Base-by-base conservation (phyloP, 176 grass and related monocot genomes). In the Urochloa ruziziensis region DNA sequence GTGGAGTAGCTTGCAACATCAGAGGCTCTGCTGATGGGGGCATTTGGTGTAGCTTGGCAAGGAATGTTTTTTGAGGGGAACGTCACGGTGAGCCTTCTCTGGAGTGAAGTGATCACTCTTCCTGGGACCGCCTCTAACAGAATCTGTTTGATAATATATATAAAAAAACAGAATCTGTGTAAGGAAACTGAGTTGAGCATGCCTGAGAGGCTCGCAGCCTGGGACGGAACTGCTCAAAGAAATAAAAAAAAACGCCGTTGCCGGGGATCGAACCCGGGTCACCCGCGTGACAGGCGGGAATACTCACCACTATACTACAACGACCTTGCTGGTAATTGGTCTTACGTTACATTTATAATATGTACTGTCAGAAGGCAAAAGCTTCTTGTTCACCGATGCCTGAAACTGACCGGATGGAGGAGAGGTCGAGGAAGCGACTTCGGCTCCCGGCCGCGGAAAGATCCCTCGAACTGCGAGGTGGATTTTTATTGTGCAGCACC, bases 181-280 rank as follows among this genome's bases (percentile, higher is more conserved):
- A 19, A 29, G 12, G 17, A 64, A 18, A 64, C 30, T 64, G 62
- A 64, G 42, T 6, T 37, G 36, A 3, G 36, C 4, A 27, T n/a
- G n/a, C n/a, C n/a, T n/a, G n/a, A n/a, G n/a, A n/a, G n/a, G n/a
- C n/a, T n/a, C n/a, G n/a, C 28, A 16, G 28, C 60, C 14, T 72
- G 15, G 46, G 7, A 73, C 8, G 27, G 8, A 51, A 21, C 27
- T 1, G 27, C 16, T 34, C 0, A n/a, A 35, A 4, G 0, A 19
- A 13, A 25, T 4, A 15, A 80, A 79, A 0, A 60, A 35, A 65
- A 8, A 10, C 87, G 89, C 91, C 91, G 89, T 88, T 97, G 89
- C 89, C 89, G 94, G 94, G 91, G 89, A 94, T 97, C 89, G 91
- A 97, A 97, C 94, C 91, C 91, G 89, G 85, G 87, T 92, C 86